Conservation (phyloP, 768 basidiomycete species). For the Pholiota microspora region DNA sequence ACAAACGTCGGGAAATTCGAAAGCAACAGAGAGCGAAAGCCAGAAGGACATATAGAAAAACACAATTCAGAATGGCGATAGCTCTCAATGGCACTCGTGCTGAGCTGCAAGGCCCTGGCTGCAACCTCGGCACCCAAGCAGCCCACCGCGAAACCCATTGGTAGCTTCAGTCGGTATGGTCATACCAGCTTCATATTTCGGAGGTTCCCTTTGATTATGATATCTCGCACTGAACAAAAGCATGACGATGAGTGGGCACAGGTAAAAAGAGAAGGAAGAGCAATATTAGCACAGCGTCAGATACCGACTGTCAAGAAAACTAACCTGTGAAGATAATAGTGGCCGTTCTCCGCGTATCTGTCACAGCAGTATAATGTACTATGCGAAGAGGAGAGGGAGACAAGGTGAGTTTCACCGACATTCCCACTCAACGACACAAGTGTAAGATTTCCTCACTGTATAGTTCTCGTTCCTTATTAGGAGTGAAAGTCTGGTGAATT, state of each 20-base stretch:
- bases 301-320: constrained; percentile 19
- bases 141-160: not conserved
- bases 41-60: not conserved
- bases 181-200: constrained; percentile 55
- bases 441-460: constrained; percentile 49
- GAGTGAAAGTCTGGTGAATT: constrained; percentile 64
- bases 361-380: constrained; percentile 83
- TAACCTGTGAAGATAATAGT: constrained; percentile 73
- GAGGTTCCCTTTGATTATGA: constrained; percentile 66
- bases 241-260: not conserved
- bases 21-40: not conserved
- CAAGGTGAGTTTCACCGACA: not conserved
- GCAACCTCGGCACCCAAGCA: not conserved
- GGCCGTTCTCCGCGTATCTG: constrained; percentile 72
- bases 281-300: constrained; percentile 3
- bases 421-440: not conserved
- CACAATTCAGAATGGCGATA: not conserved
- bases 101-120: not conserved
- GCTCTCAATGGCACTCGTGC: not conserved
- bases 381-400: constrained; percentile 5
- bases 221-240: constrained; percentile 54
- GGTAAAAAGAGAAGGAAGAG: not conserved
- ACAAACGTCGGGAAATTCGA: not conserved
- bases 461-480: constrained; percentile 70
- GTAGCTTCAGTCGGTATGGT: constrained; percentile 8